Evolutionary conservation across 306 rosid genomes (phyloP).

Genomic region (Inga leiocalycina): DNA sequence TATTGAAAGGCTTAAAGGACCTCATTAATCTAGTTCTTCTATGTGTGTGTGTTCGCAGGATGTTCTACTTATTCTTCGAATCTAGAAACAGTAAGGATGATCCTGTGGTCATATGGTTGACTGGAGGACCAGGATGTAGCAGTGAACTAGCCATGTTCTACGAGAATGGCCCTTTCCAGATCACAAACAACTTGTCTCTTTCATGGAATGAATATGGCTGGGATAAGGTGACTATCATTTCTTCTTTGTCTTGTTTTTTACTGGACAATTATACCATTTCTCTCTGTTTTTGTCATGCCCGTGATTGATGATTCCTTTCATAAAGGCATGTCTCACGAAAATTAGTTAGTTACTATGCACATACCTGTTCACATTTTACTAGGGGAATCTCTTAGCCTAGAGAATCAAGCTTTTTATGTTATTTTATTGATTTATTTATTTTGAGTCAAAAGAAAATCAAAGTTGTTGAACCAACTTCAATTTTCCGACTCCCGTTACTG

Average conservation of each 20-base stretch:
- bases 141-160: conserved; percentile 85
- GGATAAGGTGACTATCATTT: conserved; percentile 64
- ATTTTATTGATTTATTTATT: background rate
- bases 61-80: conserved; percentile 94
- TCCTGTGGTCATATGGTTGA: conserved; percentile 87
- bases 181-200: conserved; percentile 69
- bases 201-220: conserved; percentile 87
- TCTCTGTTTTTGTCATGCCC: background rate
- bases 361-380: background rate
- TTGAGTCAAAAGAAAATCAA: background rate
- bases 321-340: background rate
- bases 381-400: background rate
- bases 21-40: background rate
- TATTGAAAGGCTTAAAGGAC: background rate
- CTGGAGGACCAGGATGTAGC: conserved; percentile 97
- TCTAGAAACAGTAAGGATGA: conserved; percentile 61
- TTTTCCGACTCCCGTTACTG: background rate
- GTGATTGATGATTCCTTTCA: background rate
- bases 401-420: background rate
- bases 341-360: background rate
- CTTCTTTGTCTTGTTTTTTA: background rate
- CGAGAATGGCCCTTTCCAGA: conserved; percentile 91
- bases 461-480: conserved; percentile 14
- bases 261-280: background rate
- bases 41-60: conserved; percentile 44